Conservation (phyloP, 257 asterid genomes). For the Orobanche coerulescens region DNA sequence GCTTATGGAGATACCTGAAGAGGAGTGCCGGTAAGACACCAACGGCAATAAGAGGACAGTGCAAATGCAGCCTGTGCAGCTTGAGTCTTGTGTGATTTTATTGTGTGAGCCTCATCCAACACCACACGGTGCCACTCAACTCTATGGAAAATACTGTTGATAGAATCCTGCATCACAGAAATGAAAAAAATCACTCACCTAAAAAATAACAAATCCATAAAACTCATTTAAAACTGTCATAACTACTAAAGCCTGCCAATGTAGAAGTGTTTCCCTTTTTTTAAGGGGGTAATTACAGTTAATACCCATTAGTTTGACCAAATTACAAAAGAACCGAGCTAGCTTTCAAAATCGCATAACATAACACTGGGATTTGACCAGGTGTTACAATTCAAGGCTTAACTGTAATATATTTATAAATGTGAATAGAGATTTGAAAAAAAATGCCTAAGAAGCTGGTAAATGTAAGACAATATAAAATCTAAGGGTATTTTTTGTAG, state of each 20-base stretch:
- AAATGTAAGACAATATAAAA: too few species aligned
- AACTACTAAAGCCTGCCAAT: background rate
- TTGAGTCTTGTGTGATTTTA: constrained; percentile 59
- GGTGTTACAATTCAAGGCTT: too few species aligned
- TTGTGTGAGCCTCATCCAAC: constrained; percentile 84
- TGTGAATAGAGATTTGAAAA: too few species aligned
- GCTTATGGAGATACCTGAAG: constrained; percentile 45
- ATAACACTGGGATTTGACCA: too few species aligned
- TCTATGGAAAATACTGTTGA: constrained; percentile 57
- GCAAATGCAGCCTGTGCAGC: constrained; percentile 73
- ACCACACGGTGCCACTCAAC: constrained; percentile 87
- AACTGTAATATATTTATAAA: too few species aligned
- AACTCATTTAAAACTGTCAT: background rate
- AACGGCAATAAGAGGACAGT: constrained; percentile 61
- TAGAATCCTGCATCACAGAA: constrained; percentile 33
- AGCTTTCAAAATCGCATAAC: too few species aligned
- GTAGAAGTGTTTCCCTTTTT: background rate
- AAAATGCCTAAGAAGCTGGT: too few species aligned
- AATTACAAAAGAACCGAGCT: too few species aligned
- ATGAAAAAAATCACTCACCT: background rate
- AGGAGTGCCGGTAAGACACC: constrained; percentile 95
- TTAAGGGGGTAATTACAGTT: too few species aligned
- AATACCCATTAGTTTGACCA: too few species aligned
- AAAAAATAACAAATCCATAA: background rate
- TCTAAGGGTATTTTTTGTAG: too few species aligned